These are phyloP conservation scores for Xylaria digitata DNA, from an alignment of 2,329 filamentous ascomycete genomes.

Conservation along the genomic window DNA sequence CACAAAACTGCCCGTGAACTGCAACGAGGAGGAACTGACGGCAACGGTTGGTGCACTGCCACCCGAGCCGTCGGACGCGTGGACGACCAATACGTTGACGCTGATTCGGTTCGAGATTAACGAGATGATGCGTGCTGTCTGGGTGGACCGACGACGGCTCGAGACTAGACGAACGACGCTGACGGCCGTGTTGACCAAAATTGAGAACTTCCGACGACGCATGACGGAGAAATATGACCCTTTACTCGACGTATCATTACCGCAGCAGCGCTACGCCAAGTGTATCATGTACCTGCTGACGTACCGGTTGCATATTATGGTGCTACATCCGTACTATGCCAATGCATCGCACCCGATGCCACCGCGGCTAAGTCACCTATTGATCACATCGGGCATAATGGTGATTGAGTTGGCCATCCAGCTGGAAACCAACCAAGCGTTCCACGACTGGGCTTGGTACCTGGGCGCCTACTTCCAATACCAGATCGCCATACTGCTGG, in stretches of 20 bases:
- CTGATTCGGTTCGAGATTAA: conserved; percentile 78
- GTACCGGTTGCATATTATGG: conserved; percentile 72
- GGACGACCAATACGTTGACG: conserved; percentile 75
- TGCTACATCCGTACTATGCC: conserved; percentile 74
- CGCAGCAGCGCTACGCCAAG: conserved; percentile 71
- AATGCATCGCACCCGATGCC: conserved; percentile 63
- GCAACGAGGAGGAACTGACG: conserved; percentile 73
- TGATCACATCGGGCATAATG: conserved; percentile 69
- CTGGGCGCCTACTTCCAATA: conserved; percentile 77
- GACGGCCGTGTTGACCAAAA: conserved; percentile 72
- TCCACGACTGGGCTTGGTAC: conserved; percentile 76
- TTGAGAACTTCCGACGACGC: conserved; percentile 73
- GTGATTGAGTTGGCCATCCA: conserved; percentile 62
- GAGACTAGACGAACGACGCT: conserved; percentile 71
- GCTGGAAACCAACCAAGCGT: conserved; percentile 57
- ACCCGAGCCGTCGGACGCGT: conserved; percentile 62
- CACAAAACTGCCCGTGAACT: conserved; percentile 76
- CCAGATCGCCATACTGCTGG: conserved; percentile 75
- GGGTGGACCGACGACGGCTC: conserved; percentile 74
- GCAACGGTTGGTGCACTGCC: conserved; percentile 51
- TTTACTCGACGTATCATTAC: conserved; percentile 68
- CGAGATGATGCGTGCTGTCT: conserved; percentile 77
- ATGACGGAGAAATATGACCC: conserved; percentile 74
- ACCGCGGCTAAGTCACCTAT: conserved; percentile 70
- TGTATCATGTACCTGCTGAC: conserved; percentile 73